Conservation (phyloP, 1,284 basidiomycete species). For the Heliocybe sulcata region DNA sequence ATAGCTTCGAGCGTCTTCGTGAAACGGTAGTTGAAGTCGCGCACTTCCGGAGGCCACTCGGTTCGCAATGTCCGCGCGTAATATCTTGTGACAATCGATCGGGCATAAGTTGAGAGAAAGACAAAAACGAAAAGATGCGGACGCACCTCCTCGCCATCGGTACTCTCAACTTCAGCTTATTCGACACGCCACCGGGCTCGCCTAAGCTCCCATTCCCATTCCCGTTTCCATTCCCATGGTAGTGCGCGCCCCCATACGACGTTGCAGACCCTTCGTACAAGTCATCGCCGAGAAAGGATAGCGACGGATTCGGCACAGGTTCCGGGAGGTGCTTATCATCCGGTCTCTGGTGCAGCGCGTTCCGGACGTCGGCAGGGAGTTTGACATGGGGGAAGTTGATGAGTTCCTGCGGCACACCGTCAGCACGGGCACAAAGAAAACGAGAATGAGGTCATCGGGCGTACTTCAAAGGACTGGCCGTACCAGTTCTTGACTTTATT, state of each 20-base stretch:
- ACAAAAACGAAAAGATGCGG: no score
- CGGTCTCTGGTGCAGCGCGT: slow-evolving; percentile 52
- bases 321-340: slow-evolving; percentile 47
- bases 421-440: slow-evolving; percentile 3
- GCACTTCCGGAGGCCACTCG: slow-evolving; percentile 88
- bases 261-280: background rate
- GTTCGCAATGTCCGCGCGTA: slow-evolving; percentile 70
- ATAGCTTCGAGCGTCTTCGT: slow-evolving; percentile 86
- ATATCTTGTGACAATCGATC: slow-evolving; percentile 47
- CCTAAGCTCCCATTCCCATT: slow-evolving; percentile 23
- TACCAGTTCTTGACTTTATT: slow-evolving; percentile 98
- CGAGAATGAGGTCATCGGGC: slow-evolving; percentile 17
- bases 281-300: slow-evolving; percentile 30
- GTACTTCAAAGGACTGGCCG: slow-evolving; percentile 94
- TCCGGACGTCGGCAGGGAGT: slow-evolving; percentile 61
- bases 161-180: slow-evolving; percentile 59
- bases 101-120: background rate
- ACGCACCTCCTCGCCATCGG: slow-evolving; percentile 66
- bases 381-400: slow-evolving; percentile 76
- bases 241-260: slow-evolving; percentile 15
- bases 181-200: slow-evolving; percentile 22
- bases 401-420: slow-evolving; percentile 62
- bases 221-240: slow-evolving; percentile 14
- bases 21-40: slow-evolving; percentile 91
- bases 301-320: slow-evolving; percentile 65